Percentiles rank a stretch among this genome's conserved stretches.
Conservation (phyloP, 495 filamentous ascomycete genomes). For the Xylaria longipes region DNA sequence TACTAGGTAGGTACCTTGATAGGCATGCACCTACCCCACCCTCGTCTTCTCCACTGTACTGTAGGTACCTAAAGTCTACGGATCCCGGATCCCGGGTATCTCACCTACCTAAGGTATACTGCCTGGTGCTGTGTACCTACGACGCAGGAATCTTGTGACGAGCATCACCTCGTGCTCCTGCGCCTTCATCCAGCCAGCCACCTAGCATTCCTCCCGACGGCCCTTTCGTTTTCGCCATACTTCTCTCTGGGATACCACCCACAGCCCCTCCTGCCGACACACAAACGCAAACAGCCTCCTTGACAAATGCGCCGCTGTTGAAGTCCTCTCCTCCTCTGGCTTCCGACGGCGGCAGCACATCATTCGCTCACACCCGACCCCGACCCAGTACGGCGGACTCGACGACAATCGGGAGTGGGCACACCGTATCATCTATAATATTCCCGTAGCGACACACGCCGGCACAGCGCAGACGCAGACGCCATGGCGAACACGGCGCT, state of each 20-base stretch:
- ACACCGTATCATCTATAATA: not conserved
- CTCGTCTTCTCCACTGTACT: not conserved
- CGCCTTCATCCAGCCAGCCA: not conserved
- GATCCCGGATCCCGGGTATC: not conserved
- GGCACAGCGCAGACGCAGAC: not conserved
- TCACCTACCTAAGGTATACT: not conserved
- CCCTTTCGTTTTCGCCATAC: not conserved
- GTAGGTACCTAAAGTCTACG: no score
- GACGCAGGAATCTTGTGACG: slow-evolving; percentile 2
- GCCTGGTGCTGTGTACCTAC: not conserved
- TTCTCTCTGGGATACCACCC: not conserved
- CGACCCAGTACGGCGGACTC: no score
- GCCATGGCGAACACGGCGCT: slow-evolving; percentile 66
- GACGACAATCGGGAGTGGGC: not conserved
- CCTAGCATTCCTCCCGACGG: slow-evolving; percentile 9
- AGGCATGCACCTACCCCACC: slow-evolving; percentile 8
- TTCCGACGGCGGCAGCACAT: slow-evolving; percentile 24
- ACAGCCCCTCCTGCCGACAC: not conserved
- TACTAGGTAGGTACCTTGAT: not conserved
- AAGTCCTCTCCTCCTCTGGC: slow-evolving; percentile 10
- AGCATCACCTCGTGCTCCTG: not conserved
- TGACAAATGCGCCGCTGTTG: slow-evolving; percentile 29
- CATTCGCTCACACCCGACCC: not conserved
- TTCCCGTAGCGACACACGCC: not conserved
- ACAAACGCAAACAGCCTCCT: not conserved